Conservation (phyloP, 305 asterid genomes). For the Fraxinus nigra region DNA sequence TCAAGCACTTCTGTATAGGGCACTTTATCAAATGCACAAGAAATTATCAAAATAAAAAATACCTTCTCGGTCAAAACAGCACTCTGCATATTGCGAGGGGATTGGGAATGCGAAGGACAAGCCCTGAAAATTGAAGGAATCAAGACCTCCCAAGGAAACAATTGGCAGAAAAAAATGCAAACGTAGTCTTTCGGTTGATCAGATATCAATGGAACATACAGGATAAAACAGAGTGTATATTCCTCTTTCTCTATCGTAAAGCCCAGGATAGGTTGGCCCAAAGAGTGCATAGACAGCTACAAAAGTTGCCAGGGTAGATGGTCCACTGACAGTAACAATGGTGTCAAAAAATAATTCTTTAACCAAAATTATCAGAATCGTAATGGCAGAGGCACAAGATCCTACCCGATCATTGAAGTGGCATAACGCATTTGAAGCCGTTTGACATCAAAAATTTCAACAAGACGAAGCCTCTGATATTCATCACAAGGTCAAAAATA, state of each 20-base stretch:
- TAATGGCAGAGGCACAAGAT: constrained; percentile 11
- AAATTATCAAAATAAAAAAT: constrained; percentile 2
- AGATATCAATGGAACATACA: constrained; percentile 41
- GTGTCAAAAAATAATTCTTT: constrained; percentile 12
- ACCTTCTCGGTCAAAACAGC: constrained; percentile 78
- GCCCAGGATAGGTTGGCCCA: constrained; percentile 95
- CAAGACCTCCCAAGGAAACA: constrained; percentile 10
- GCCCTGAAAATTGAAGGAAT: constrained; percentile 53
- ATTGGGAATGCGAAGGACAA: constrained; percentile 90
- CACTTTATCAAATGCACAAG: constrained; percentile 1
- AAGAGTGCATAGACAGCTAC: constrained; percentile 91
- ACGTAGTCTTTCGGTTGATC: background rate
- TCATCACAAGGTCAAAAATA: constrained; percentile 22
- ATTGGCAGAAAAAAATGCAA: background rate
- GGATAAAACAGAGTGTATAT: constrained; percentile 87
- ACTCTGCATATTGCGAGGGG: constrained; percentile 77
- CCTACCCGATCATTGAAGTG: constrained; percentile 77
- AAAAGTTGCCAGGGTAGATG: constrained; percentile 87
- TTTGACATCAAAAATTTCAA: constrained; percentile 83
- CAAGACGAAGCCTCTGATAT: constrained; percentile 73
- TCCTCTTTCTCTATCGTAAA: constrained; percentile 74
- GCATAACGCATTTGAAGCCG: constrained; percentile 92
- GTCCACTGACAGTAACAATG: constrained; percentile 55
- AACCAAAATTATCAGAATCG: background rate
- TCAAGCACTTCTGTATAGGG: constrained; percentile 13